Conservation (phyloP, 495 filamentous ascomycete genomes). For the Hypoxylon subgilvum region DNA sequence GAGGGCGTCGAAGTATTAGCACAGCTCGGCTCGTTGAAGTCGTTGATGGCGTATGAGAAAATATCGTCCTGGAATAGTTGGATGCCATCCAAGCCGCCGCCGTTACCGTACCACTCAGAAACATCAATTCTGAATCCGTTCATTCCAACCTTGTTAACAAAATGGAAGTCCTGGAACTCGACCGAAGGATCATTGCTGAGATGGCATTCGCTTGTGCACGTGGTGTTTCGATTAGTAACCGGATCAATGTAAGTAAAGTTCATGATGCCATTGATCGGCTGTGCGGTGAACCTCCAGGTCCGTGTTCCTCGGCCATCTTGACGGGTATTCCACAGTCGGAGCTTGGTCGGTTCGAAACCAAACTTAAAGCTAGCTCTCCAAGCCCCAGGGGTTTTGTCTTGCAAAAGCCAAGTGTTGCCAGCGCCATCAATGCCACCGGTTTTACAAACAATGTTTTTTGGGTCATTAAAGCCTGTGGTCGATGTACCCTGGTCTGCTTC, state of each 20-base stretch:
- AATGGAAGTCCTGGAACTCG: slow-evolving; percentile 84
- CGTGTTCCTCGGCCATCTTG: slow-evolving; percentile 84
- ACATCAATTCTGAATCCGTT: slow-evolving; percentile 85
- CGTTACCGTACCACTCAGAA: slow-evolving; percentile 80
- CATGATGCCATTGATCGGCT: slow-evolving; percentile 91
- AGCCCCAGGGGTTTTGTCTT: slow-evolving; percentile 78
- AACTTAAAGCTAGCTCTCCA: slow-evolving; percentile 86
- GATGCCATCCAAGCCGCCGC: slow-evolving; percentile 86
- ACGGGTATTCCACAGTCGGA: slow-evolving; percentile 90
- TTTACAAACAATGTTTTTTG: slow-evolving; percentile 85
- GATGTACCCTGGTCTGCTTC: slow-evolving; percentile 66
- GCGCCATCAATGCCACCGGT: slow-evolving; percentile 66
- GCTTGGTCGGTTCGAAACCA: slow-evolving; percentile 80
- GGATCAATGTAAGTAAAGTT: slow-evolving; percentile 91
- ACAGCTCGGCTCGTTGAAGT: slow-evolving; percentile 89
- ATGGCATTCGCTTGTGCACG: slow-evolving; percentile 80
- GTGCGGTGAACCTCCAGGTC: slow-evolving; percentile 79
- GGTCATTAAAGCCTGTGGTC: slow-evolving; percentile 72
- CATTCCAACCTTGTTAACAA: slow-evolving; percentile 90
- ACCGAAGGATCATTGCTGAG: slow-evolving; percentile 69
- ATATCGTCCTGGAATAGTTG: slow-evolving; percentile 90
- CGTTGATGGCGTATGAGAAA: slow-evolving; percentile 79
- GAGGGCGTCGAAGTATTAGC: slow-evolving; percentile 69
- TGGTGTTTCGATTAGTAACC: slow-evolving; percentile 63
- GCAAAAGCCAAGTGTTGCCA: slow-evolving; percentile 82